Evolutionary conservation across 257 asterid genomes (phyloP).

Genomic region (Nemophila menziesii): DNA sequence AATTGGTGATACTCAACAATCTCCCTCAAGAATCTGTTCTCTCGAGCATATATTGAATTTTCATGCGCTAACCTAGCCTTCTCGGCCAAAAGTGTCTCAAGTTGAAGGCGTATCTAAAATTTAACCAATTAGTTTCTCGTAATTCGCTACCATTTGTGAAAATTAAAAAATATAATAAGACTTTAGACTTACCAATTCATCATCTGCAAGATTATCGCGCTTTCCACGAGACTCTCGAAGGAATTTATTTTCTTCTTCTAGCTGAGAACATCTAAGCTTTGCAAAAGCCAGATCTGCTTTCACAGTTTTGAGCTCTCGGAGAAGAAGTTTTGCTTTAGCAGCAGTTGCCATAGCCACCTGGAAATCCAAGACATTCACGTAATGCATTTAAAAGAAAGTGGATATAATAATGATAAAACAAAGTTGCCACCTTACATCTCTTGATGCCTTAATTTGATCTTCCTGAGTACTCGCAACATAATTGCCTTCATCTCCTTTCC

Average conservation of each 20-base stretch:
- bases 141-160: not conserved
- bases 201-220: constrained; percentile 68
- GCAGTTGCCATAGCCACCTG: constrained; percentile 99
- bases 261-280: constrained; percentile 66
- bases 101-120: constrained; percentile 62
- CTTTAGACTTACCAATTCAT: constrained; percentile 61
- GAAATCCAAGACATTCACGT: constrained; percentile 9
- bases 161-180: not conserved
- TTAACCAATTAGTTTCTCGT: not conserved
- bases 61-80: constrained; percentile 84
- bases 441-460: constrained; percentile 84
- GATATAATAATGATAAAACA: constrained; percentile 9
- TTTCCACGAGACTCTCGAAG: constrained; percentile 75
- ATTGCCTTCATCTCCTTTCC: constrained; percentile 29
- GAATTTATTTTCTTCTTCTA: constrained; percentile 77
- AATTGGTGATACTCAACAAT: constrained; percentile 88
- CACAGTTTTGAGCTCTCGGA: constrained; percentile 81
- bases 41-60: constrained; percentile 73
- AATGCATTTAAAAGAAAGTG: constrained; percentile 21
- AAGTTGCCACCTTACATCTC: constrained; percentile 86
- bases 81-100: constrained; percentile 91
- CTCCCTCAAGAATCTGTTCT: constrained; percentile 88
- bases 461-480: constrained; percentile 41
- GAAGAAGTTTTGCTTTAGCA: constrained; percentile 80
- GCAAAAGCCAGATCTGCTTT: constrained; percentile 79